phyloP scores from a whole-genome alignment of 2,329 filamentous ascomycete genomes.

The Lasiodiplodia hormozganensis region DNA sequence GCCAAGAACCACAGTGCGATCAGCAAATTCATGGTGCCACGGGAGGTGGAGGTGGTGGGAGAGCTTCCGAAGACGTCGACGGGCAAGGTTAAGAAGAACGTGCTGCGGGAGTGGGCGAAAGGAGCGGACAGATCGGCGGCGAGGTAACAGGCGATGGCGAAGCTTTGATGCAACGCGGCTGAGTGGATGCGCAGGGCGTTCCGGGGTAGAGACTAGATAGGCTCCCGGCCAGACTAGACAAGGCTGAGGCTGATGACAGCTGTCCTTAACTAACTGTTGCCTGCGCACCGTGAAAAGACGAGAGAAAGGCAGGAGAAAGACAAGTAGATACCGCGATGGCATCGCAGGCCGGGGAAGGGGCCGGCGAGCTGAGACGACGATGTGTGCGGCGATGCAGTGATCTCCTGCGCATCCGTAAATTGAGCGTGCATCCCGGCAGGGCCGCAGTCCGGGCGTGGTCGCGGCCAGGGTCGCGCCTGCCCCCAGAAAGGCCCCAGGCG shows the following conservation, averaged over 20 bases:
- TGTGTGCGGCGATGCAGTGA: conserved; percentile 14
- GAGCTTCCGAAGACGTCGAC: conserved; percentile 97
- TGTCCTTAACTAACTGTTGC: conserved; percentile 17
- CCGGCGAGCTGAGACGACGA: conserved; percentile 7
- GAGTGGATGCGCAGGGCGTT: conserved; percentile 23
- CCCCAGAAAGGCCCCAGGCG: conserved; percentile 1
- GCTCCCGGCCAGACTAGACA: conserved; percentile 26
- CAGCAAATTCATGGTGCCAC: conserved; percentile 85
- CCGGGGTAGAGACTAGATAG: conserved; percentile 26
- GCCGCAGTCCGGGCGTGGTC: conserved; percentile 12
- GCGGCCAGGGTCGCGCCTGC: conserved; percentile 19
- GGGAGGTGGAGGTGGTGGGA: conserved; percentile 76
- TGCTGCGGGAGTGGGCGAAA: conserved; percentile 85
- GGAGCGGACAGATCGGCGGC: conserved; percentile 41
- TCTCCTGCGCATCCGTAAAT: conserved; percentile 23
- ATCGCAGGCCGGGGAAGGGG: not conserved
- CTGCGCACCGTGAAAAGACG: not conserved
- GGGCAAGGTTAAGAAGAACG: conserved; percentile 95
- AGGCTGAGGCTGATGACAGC: conserved; percentile 25
- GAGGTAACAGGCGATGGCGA: conserved; percentile 22
- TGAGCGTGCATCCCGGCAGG: conserved; percentile 12
- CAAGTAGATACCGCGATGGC: conserved; percentile 8
- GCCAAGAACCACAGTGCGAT: conserved; percentile 81
- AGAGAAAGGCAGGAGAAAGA: not conserved
- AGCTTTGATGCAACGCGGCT: conserved; percentile 17